Percentiles rank a stretch among this genome's conserved stretches.
These are phyloP conservation scores for Neofusicoccum kwambonambiense DNA, from an alignment of 2,329 filamentous ascomycete species.

Conservation along the genomic window DNA sequence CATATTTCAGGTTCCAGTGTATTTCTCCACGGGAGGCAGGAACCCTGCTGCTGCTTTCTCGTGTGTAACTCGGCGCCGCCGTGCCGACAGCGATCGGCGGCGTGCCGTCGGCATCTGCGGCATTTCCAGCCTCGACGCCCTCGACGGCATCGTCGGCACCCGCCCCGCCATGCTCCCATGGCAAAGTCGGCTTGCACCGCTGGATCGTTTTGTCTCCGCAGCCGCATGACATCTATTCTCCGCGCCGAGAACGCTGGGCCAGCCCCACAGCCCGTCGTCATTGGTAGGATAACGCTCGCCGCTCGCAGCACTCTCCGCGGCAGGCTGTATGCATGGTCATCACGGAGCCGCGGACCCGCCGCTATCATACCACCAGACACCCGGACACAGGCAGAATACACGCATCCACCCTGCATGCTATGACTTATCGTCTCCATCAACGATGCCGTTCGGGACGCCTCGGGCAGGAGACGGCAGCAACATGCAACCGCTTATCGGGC, in stretches of 20 bases:
- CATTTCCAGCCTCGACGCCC: not conserved
- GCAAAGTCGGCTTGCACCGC: not conserved
- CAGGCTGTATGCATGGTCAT: not conserved
- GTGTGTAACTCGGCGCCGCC: not conserved
- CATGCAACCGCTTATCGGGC: not conserved
- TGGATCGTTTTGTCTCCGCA: not conserved
- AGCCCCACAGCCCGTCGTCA: not conserved
- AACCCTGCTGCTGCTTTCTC: not conserved
- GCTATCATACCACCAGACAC: not conserved
- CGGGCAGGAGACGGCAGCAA: not conserved
- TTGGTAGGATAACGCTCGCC: not conserved
- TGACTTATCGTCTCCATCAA: not conserved
- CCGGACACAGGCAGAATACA: not conserved
- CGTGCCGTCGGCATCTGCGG: constrained; percentile 7
- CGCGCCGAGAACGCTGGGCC: not conserved
- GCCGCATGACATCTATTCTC: not conserved
- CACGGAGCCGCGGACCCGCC: not conserved
- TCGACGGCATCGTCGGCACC: constrained; percentile 3
- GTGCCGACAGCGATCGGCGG: not conserved
- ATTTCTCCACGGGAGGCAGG: not conserved
- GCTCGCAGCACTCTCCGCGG: not conserved
- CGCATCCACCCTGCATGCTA: not conserved
- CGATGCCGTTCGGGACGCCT: not conserved
- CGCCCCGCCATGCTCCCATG: not conserved
- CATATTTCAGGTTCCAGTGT: not conserved